Base-by-base conservation (phyloP, 1,139 yeast genomes). In the Blastobotrys serpentis region DNA sequence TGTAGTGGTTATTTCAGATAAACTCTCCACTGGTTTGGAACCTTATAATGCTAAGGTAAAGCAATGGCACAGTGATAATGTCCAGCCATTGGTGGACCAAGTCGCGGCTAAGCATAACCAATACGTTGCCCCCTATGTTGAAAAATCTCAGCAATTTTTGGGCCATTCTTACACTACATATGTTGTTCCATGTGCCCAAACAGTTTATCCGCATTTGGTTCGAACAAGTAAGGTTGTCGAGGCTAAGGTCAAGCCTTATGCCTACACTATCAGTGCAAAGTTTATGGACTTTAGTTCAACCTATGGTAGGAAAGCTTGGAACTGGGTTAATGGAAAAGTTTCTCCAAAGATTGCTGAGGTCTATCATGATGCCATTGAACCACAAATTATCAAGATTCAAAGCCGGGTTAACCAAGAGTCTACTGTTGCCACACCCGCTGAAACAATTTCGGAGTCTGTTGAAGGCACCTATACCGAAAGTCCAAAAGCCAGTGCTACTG, bases 331-430 rank as follows among this genome's bases (percentile, higher is more conserved):
- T 17, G 37, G 50, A 5, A 48, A 42, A 16, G 52, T 60, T 3
- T 46, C 54, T 3, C 64, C 64, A 13, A 50, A 51, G 37, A 43
- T 60, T 14, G 37, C 47, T 11, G 48, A 53, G 18, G 42, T 61
- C 2, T 62, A 62, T 46, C 51, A 50, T 10, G 55, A 55, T 25
- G 52, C 52, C 10, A 54, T 63, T 19, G 65, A 62, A 50, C 66
- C 67, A 10, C 66, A 63, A 42, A 49, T 63, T 3, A 47, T 50
- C 43, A 61, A 60, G 49, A 61, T 63, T 40, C 52, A 53, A 30
- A 58, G 56, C 34, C 52, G 61, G n/a, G 50, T 62, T 16, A 47
- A 51, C 26, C 16, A n/a, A n/a, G n/a, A n/a, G n/a, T n/a, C n/a
- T n/a, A n/a, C n/a, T n/a, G n/a, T n/a, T n/a, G n/a, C n/a, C n/a